These are phyloP conservation scores for Diutina neorugosa DNA, from an alignment of 1,139 yeast species.

Conservation along the genomic window DNA sequence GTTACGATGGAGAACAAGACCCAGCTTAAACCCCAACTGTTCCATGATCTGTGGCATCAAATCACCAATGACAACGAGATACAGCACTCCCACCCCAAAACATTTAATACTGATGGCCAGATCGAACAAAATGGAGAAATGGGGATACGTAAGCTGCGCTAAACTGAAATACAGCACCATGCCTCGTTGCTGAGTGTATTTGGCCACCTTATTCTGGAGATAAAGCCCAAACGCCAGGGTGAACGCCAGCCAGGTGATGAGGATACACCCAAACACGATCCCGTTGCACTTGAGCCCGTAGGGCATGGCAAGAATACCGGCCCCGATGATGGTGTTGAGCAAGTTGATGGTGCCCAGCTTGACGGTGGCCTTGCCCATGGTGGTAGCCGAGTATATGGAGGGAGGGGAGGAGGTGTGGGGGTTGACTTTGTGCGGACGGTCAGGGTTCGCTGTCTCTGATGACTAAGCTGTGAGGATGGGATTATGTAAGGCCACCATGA, in stretches of 20 bases:
- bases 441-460: too few species aligned
- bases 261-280: conserved; percentile 30
- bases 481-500: too few species aligned
- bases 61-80: conserved; percentile 82
- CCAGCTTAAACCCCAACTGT: conserved; percentile 21
- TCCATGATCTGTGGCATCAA: conserved; percentile 68
- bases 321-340: conserved; percentile 43
- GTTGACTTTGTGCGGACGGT: neutral
- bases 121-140: conserved; percentile 29
- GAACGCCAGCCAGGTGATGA: conserved; percentile 34
- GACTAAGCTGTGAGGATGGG: too few species aligned
- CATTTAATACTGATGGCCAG: conserved; percentile 80
- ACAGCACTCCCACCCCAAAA: conserved; percentile 86
- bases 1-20: conserved; percentile 32
- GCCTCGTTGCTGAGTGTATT: conserved; percentile 35
- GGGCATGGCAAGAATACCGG: conserved; percentile 48
- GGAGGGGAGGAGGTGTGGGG: neutral
- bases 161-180: conserved; percentile 42
- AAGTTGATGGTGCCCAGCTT: conserved; percentile 40
- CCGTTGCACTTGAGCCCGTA: conserved; percentile 42
- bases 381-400: too few species aligned
- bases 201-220: conserved; percentile 38
- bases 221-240: conserved; percentile 44
- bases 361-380: conserved; percentile 11
- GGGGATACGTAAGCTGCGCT: conserved; percentile 44